Conservation (phyloP, 2,329 filamentous ascomycete species). For the Drechslerella coelobrocha region DNA sequence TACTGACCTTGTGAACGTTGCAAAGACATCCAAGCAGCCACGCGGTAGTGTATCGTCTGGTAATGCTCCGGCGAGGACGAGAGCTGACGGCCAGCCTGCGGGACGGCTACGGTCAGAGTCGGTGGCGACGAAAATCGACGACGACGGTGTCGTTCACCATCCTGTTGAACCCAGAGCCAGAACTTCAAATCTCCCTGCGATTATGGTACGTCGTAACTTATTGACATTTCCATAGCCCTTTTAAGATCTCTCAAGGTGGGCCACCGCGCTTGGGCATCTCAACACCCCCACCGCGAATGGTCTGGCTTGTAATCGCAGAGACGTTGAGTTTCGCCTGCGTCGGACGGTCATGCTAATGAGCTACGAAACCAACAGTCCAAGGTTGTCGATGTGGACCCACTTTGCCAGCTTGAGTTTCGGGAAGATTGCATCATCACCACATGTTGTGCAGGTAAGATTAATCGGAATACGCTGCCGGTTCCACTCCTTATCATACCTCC, state of each 20-base stretch:
- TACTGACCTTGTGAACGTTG: neutral
- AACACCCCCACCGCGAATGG: neutral
- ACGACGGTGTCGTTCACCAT: slow-evolving; percentile 66
- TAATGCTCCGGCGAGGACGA: slow-evolving; percentile 68
- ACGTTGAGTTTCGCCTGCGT: slow-evolving; percentile 3
- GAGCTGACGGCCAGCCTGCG: slow-evolving; percentile 65
- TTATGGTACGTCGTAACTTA: slow-evolving; percentile 70
- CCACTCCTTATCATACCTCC: slow-evolving; percentile 9
- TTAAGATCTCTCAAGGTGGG: no score
- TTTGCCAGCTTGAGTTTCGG: slow-evolving; percentile 91
- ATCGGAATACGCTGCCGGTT: no score
- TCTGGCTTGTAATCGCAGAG: neutral
- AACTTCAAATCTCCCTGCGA: slow-evolving; percentile 86
- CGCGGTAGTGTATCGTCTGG: slow-evolving; percentile 63
- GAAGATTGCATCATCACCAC: slow-evolving; percentile 91
- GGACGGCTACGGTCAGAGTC: slow-evolving; percentile 57
- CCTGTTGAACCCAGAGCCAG: slow-evolving; percentile 82
- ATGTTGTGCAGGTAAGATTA: slow-evolving; percentile 79
- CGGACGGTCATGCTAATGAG: slow-evolving; percentile 24
- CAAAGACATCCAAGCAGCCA: slow-evolving; percentile 54
- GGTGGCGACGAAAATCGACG: slow-evolving; percentile 39
- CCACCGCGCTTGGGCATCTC: no score
- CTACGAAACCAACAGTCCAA: slow-evolving; percentile 68
- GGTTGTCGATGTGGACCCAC: slow-evolving; percentile 80
- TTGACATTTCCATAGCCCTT: no score